Evolutionary conservation across 2,329 filamentous ascomycete genomes (phyloP), one percentile per base, ranked within the genome.

Genomic region (Claviceps spartinae): DNA sequence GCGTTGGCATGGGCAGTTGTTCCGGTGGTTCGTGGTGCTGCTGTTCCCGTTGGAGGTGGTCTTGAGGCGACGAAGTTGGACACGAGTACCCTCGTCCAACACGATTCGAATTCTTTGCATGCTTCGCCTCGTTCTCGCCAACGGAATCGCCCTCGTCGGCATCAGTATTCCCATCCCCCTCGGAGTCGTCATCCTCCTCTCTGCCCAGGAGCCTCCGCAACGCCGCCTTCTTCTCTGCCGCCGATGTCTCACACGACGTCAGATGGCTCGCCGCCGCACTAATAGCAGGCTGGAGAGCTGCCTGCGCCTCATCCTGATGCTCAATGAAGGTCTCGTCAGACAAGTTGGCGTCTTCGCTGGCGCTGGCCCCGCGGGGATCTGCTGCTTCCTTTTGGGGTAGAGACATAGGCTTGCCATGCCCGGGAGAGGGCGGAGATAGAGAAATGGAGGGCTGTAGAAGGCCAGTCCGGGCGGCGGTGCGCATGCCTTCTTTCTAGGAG

Each of bases 271-370:
- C 79, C 22, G 70, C 69, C 6, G 72, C 70, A 61, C 78, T 82
- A 56, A 83, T 73, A 24, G 78, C 71, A 2, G 78, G 77, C 60
- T 79, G 78, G 48, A 83, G 71, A 46, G 82, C 72, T 7, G 77
- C 78, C 57, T 79, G 76, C 4, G 75, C 79, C 56, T 77, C 77
- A 58, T 81, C 77, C 52, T 76, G 69, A 46, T 76, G 73, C 48
- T 60, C 62, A 26, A 65, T 58, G 18, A 62, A 59, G n/a, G 56
- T 59, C 4, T 60, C 58, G 26, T 62, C 56, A 6, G 53, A 54
- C 1, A 56, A 22, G 8, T 47, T 49, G 13, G 34, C 45, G n/a
- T 57, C 56, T 4, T 56, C 52, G 26, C 57, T 54, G 20, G 54
- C 53, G 36, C 57, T 55, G 16, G 52, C 53, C 34, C 43, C 51